phyloP scores from a whole-genome alignment of 2,329 filamentous ascomycete genomes.

The Thielaviopsis punctulata region DNA sequence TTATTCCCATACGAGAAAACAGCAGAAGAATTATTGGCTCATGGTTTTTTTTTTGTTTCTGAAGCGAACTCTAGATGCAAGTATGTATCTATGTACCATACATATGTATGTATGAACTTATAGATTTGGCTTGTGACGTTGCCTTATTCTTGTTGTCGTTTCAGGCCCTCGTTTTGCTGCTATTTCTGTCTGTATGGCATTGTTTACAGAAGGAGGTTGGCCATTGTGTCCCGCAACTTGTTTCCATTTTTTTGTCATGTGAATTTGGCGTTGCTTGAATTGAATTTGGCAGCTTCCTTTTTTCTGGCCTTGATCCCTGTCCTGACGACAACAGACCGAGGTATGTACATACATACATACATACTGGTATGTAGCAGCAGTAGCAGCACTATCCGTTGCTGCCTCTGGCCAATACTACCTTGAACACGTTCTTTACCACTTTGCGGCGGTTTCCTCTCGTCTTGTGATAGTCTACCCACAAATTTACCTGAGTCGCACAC shows the following conservation, averaged over 20 bases:
- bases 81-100: too few species aligned
- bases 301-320: constrained; percentile 4
- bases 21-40: too few species aligned
- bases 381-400: background rate
- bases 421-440: background rate
- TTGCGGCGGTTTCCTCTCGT: background rate
- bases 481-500: background rate
- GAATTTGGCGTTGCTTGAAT: background rate
- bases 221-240: too few species aligned
- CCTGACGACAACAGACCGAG: background rate
- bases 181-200: too few species aligned
- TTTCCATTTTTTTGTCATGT: constrained; percentile 4
- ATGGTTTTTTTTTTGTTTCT: too few species aligned
- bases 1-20: too few species aligned
- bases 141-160: background rate
- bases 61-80: too few species aligned
- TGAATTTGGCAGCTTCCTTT: constrained; percentile 1
- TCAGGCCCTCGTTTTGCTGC: too few species aligned
- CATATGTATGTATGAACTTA: too few species aligned
- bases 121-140: background rate
- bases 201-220: too few species aligned
- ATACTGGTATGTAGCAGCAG: too few species aligned
- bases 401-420: background rate
- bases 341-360: background rate
- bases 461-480: background rate